Evolutionary conservation across 345 rosid species (phyloP), one percentile per base, ranked within the genome.

Genomic region (Eucalyptus marginata): DNA sequence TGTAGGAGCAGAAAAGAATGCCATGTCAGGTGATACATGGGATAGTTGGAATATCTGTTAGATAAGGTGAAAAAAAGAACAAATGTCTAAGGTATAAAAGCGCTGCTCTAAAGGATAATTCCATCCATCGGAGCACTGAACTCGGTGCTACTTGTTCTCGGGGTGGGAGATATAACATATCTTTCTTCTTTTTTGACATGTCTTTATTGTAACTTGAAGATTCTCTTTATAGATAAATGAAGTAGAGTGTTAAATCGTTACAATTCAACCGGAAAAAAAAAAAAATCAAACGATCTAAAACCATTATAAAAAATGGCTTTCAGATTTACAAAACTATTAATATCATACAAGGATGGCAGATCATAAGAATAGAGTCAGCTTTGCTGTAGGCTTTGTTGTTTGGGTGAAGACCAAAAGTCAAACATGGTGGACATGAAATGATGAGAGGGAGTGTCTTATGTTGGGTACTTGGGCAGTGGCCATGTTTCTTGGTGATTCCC

Each of bases 341-440:
- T 56, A 56, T 56, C 62, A 56, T 24, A 56, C 29, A 56, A 76
- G 68, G 87, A 40, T 87, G 36, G 84, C 44, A 79, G 89, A 56
- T 80, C 52, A 66, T 49, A 85, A 76, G 87, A 89, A 91, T 52
- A 46, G 84, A 88, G 91, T 88, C 90, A 90, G 89, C 88, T 91
- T 94, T 88, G 59, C 86, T 83, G 94, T 91, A 27, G 97, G 98
- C 68, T 97, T 96, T 92, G 89, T 95, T 86, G 99, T 96, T 7
- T 20, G 58, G 25, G 58, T 52, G 58, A 52, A 20, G 58, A 52
- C 10, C 58, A 52, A 52, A 52, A 52, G 58, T 52, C 58, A 52
- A 52, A 52, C 58, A 20, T 18, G 25, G 25, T 52, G 25, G 25
- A 52, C 58, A 52, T 52, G 58, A 52, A 52, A 52, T 52, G 4